Evolutionary conservation across 2,329 filamentous ascomycete genomes (phyloP), one percentile per base, ranked within the genome.

Genomic region (Colletotrichum lini): DNA sequence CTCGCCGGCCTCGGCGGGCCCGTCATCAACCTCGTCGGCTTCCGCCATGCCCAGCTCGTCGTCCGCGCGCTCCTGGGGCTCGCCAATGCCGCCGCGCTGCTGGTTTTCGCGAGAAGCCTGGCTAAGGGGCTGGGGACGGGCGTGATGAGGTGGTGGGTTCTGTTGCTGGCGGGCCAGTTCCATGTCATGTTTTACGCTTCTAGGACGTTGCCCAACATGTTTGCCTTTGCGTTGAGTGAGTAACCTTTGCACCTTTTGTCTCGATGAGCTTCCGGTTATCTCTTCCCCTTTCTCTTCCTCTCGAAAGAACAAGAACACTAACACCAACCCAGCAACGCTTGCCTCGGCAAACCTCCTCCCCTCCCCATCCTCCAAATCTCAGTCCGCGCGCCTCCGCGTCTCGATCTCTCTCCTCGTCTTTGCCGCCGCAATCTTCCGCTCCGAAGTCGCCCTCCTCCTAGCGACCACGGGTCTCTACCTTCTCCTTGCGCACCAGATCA

Each of bases 141-240:
- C 5, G 89, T 91, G 4, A 92, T 90, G 5, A 86, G 91, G 66
- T 98, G 96, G 95, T 99, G 93, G 84, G 82, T 92, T 4, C 73
- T 94, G 49, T 86, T 98, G 65, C 92, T 95, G 78, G 89, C 90
- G 1, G 92, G 91, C 80, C 96, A 98, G 81, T 99, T 99, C 78
- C 96, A 99, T 82, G 84, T 97, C 72, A 87, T 96, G 73, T 99
- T 94, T 82, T 99, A 99, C 84, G 92, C 95, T 16, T 96, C 95
- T 18, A 88, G 96, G 72, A 96, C 95, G 2, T 84, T 99, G 74
- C 96, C 96, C 2, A 99, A 99, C 80, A 98, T 97, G 93, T 97
- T 98, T 82, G 95, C 96, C 23, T 96, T 98, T 83, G 90, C 91
- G 12, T 83, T 98, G 70, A 94, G 92, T 96, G 85, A 82, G 91